Evolutionary conservation across 352 stramenopile genomes (phyloP).

Genomic region (Globisporangium recalcitrans): DNA sequence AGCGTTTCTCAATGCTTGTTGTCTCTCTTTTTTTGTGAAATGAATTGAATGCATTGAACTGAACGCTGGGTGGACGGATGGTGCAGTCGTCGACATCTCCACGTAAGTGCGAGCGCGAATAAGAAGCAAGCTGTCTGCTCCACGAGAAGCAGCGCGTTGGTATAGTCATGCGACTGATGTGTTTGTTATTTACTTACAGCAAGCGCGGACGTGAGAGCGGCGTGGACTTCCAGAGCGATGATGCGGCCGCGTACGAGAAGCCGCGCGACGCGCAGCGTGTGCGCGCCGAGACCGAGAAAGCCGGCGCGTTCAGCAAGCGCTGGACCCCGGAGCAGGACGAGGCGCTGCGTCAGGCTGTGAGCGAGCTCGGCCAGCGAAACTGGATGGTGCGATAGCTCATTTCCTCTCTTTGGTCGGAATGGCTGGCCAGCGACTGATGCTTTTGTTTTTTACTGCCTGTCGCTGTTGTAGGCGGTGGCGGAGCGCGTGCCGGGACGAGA

Average conservation of each 20-base stretch:
- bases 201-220: constrained; percentile 30
- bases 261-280: constrained; percentile 43
- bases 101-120: constrained; percentile 5
- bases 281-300: constrained; percentile 45
- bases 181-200: constrained; percentile 11
- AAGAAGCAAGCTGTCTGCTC: too few species aligned
- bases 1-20: too few species aligned
- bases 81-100: constrained; percentile 14
- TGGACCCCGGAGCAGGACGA: constrained; percentile 87
- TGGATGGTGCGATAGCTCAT: constrained; percentile 59
- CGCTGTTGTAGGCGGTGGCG: constrained; percentile 38
- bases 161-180: not conserved
- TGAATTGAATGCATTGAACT: not conserved
- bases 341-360: constrained; percentile 68
- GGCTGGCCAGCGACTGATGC: not conserved
- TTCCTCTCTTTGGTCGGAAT: too few species aligned
- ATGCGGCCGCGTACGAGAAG: constrained; percentile 22
- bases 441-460: not conserved
- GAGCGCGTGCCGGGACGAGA: constrained; percentile 55
- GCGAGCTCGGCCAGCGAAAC: constrained; percentile 77
- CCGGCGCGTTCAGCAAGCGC: constrained; percentile 40
- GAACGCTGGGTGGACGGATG: not conserved
- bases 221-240: constrained; percentile 8
- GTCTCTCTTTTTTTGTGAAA: not conserved
- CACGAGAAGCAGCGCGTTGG: too few species aligned